Base-by-base conservation (phyloP, 78 protist genomes). In the Emiliania huxleyi region DNA sequence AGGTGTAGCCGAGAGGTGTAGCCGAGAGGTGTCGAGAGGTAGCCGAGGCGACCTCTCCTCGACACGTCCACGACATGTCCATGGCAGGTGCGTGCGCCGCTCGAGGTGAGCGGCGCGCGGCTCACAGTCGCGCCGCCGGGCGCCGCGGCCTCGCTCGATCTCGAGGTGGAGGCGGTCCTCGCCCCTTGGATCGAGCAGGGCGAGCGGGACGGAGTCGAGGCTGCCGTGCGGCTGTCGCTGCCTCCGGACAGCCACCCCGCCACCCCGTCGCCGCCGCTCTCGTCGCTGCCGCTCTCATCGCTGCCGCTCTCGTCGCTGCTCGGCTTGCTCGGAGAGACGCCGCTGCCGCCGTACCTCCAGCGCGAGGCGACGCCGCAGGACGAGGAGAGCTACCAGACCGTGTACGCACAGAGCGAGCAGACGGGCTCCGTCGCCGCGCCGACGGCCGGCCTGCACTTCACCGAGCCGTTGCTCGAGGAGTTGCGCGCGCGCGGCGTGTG, bases 381-480 rank as follows among this genome's bases (percentile, higher is more conserved):
- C 88, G 69, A 4, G 33, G 22, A 1, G 45, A 1, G 38, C n/a
- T 91, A 91, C 45, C 94, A 91, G 56, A 81, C 94, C 26, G 44
- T 46, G 45, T 85, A 81, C 49, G 90, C 94, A 26, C 5, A 29
- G 12, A 1, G 21, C 35, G 52, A 22, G 62, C n/a, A 23, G 1
- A 6, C 33, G 25, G 91, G 91, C 91, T 25, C 44, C 55, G 94
- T 91, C n/a, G 94, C 94, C 12, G 94, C 94, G 18, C 94, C 94
- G 19, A 91, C 94, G 12, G 94, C 94, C 3, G 94, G 93, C n/a
- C 93, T 91, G 52, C 93, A 91, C 81, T 49, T 91, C 94, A 81
- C 77, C 44, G 56, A 2, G 33, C 21, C 5, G 90, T 3, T 81
- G n/a, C 52, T 91, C 56, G 45, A 25, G 1, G 83, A 1, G 90